These are phyloP conservation scores for Cytospora schulzeri DNA, from an alignment of 2,329 filamentous ascomycete genomes.

Conservation along the genomic window DNA sequence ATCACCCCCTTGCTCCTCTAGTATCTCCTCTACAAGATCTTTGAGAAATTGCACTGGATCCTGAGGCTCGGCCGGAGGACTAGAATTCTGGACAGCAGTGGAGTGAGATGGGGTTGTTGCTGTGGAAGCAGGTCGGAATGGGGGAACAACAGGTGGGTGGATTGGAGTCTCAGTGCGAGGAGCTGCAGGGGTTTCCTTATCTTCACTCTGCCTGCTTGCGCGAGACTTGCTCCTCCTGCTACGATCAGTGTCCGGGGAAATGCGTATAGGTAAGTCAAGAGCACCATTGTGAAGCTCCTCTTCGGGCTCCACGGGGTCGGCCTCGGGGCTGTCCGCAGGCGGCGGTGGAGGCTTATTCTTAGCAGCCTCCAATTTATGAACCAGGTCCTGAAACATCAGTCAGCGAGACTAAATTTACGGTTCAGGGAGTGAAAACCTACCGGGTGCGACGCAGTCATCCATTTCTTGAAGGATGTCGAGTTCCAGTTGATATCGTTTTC, in stretches of 20 bases:
- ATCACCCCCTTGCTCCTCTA: constrained; percentile 36
- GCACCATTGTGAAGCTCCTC: constrained; percentile 26
- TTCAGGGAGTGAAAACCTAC: not conserved
- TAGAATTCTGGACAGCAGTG: constrained; percentile 5
- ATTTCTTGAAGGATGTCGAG: constrained; percentile 50
- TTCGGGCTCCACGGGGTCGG: constrained; percentile 27
- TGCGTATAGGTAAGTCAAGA: constrained; percentile 23
- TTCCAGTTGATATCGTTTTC: constrained; percentile 46
- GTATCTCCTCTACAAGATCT: constrained; percentile 33
- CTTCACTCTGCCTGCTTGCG: constrained; percentile 31
- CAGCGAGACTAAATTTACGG: constrained; percentile 7
- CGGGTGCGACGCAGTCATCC: constrained; percentile 42
- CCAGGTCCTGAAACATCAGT: constrained; percentile 30
- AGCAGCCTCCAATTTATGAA: constrained; percentile 18
- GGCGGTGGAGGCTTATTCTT: not conserved
- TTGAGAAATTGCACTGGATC: constrained; percentile 25
- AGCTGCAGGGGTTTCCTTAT: constrained; percentile 33
- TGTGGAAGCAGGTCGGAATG: not conserved
- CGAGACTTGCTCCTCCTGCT: constrained; percentile 30
- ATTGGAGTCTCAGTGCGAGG: constrained; percentile 25
- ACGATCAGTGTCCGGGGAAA: constrained; percentile 22
- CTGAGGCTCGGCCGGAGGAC: constrained; percentile 8
- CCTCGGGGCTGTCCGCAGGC: constrained; percentile 21
- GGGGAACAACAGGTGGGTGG: constrained; percentile 10
- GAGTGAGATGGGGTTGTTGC: not conserved